A percentile compares a stretch with the other conserved stretches of the same genome.
Evolutionary conservation across 2,329 filamentous ascomycete species (phyloP).

Genomic region (Tolypocladium nubicola): DNA sequence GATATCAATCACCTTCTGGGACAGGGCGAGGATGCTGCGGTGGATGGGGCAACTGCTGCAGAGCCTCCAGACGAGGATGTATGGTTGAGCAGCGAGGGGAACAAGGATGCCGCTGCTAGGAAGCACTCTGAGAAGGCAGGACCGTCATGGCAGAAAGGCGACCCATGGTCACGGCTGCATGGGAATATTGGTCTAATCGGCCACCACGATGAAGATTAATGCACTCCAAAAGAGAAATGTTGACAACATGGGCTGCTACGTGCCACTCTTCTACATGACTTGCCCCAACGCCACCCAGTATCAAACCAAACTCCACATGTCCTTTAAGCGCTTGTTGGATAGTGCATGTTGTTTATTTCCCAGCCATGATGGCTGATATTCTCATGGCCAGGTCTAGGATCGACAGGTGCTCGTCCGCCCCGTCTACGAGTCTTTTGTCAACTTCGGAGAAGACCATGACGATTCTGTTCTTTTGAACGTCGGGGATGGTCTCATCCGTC

Average conservation of each 20-base stretch:
- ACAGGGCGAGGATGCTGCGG: constrained; percentile 11
- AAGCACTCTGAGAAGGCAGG: constrained; percentile 7
- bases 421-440: constrained; percentile 90
- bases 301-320: constrained; percentile 1
- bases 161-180: constrained; percentile 41
- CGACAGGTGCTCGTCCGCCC: constrained; percentile 87
- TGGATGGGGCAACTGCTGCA: constrained; percentile 10
- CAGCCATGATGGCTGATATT: constrained; percentile 62
- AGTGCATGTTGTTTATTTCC: constrained; percentile 16
- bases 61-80: constrained; percentile 16
- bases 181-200: constrained; percentile 44
- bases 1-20: constrained; percentile 40
- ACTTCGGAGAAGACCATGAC: constrained; percentile 84
- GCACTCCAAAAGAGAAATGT: not conserved
- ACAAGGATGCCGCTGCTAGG: constrained; percentile 5
- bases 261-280: not conserved
- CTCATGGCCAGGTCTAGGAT: constrained; percentile 77
- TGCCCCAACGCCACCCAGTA: not conserved
- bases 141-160: constrained; percentile 10
- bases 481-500: constrained; percentile 72
- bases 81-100: constrained; percentile 23
- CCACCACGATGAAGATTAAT: constrained; percentile 16
- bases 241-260: not conserved
- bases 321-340: not conserved
- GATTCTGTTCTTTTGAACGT: constrained; percentile 84